Evolutionary conservation across 2,329 filamentous ascomycete species (phyloP), one percentile per base, ranked within the genome.

Genomic region (Trichoderma brevicompactum): DNA sequence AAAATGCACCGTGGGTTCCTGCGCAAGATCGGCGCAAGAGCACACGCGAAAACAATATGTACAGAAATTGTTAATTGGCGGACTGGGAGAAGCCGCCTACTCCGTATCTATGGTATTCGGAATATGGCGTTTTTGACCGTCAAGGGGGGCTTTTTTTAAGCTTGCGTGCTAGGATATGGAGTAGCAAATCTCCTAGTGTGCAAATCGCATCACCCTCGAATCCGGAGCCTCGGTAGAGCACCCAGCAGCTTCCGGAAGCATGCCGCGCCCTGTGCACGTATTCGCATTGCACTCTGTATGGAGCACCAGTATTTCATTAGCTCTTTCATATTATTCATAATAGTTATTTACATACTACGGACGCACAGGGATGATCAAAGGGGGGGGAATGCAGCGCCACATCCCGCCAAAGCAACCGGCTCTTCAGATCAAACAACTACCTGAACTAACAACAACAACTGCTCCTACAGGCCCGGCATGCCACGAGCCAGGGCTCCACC

Each of bases 211-310:
- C 46, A 7, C 5, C 48, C 32, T 46, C 23, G n/a, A 9, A 46
- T 44, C 60, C 23, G 49, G 60, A 54, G 58, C 60, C 60, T 63
- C 60, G 60, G 60, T 28, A 63, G 48, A 54, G 40, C 28, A 38
- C 5, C 52, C 28, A 36, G 8, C 28, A 54, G 48, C 12, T 63
- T 34, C 49, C 48, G 46, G 40, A 63, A 23, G 52, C 52, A 40
- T 54, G 60, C 49, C 40, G 50, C 59, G 17, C 28, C 28, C 41
- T 17, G 23, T 54, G 60, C 15, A 59, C 17, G 23, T 36, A 6
- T 6, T 52, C 3, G 28, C 10, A 17, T 36, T 46, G 28, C 15
- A 12, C 32, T 28, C 23, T 28, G 23, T 3, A 28, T 5, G 23
- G 23, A 28, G 23, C 43, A 19, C 15, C 1, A 6, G 7, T 36